Percentiles rank a stretch among this genome's conserved stretches.
phyloP scores from a whole-genome alignment of 1,284 basidiomycete species.

The Microbotryum silenes-acaulis region DNA sequence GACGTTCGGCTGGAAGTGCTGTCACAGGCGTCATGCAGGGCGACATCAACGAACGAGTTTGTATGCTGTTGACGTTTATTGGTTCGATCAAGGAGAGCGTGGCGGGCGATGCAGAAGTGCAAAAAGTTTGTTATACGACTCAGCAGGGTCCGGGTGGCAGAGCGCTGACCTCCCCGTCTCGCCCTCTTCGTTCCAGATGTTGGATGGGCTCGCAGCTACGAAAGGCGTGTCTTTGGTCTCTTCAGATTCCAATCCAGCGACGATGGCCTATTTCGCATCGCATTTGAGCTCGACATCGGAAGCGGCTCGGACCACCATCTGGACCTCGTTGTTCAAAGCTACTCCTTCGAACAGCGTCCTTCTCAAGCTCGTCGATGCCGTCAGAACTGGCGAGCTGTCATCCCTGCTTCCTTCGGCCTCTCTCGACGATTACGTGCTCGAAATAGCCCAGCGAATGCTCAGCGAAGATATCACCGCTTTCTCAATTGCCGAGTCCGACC shows the following conservation, averaged over 20 bases:
- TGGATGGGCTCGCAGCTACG: no score
- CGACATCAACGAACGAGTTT: neutral
- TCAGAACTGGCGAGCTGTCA: slow-evolving; percentile 2
- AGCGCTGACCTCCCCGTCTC: no score
- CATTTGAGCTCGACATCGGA: neutral
- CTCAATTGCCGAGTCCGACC: slow-evolving; percentile 9
- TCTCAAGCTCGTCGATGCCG: slow-evolving; percentile 12
- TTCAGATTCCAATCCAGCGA: no score
- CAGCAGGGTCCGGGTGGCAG: no score
- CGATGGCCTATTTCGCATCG: neutral
- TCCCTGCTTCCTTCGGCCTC: slow-evolving; percentile 10
- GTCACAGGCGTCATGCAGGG: slow-evolving; percentile 6
- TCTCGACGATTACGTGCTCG: slow-evolving; percentile 17
- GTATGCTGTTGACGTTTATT: neutral
- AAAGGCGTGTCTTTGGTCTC: no score
- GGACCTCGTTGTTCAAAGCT: slow-evolving; percentile 12
- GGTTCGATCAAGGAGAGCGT: neutral
- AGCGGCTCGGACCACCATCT: slow-evolving; percentile 10
- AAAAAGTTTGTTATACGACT: no score
- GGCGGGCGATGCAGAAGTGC: no score
- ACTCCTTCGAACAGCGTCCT: slow-evolving; percentile 8
- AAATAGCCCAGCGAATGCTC: slow-evolving; percentile 10
- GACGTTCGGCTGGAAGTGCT: neutral
- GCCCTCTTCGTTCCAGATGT: no score
- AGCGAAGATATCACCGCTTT: neutral